Evolutionary conservation across 305 asterid species (phyloP).

Genomic region (Fraxinus floribunda): DNA sequence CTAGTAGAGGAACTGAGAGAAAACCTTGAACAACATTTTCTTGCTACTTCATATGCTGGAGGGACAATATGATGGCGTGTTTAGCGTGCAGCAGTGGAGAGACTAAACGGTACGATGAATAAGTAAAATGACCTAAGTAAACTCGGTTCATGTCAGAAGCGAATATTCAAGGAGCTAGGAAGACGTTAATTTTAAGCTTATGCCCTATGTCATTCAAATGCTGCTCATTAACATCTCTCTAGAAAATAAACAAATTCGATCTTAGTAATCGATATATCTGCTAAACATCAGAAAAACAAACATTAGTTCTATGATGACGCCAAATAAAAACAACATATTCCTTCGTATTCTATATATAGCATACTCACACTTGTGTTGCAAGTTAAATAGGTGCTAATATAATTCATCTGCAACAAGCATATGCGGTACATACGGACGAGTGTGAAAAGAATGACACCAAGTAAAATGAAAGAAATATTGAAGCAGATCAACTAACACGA

Average conservation of each 20-base stretch:
- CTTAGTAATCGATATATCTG: background rate
- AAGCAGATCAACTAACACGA: no score
- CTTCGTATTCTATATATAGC: background rate
- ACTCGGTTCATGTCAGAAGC: background rate
- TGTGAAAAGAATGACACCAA: no score
- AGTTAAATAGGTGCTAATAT: background rate
- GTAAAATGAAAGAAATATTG: no score
- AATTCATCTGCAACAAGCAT: background rate
- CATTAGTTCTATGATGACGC: background rate
- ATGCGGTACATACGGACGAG: background rate
- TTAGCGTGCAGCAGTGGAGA: background rate
- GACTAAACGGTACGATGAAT: background rate
- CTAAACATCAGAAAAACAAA: background rate
- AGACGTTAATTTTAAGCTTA: background rate
- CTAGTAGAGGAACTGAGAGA: background rate
- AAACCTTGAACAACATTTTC: background rate
- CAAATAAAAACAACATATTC: background rate
- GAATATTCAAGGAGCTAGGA: background rate
- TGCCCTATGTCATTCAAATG: background rate
- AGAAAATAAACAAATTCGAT: background rate
- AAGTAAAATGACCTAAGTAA: background rate
- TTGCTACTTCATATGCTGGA: background rate
- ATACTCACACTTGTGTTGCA: background rate
- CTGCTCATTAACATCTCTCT: background rate
- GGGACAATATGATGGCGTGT: background rate